Evolutionary conservation across 768 basidiomycete genomes (phyloP).

Genomic region (Trametes cubensis): DNA sequence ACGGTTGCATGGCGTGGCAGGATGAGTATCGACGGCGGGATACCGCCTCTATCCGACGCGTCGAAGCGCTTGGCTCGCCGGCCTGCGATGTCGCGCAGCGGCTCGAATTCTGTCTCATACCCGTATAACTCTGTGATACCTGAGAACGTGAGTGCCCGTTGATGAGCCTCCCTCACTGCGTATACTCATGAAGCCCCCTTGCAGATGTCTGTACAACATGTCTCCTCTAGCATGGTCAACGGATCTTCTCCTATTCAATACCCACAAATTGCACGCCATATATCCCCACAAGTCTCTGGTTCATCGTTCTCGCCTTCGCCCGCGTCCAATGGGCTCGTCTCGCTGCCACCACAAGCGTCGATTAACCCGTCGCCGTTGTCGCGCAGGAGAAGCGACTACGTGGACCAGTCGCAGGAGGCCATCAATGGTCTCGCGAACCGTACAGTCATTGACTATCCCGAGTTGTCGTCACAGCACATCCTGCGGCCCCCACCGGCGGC

Average conservation of each 20-base stretch:
- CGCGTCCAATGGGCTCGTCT: constrained; percentile 42
- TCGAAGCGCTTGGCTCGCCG: constrained; percentile 40
- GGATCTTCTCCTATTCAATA: constrained; percentile 53
- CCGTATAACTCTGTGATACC: constrained; percentile 47
- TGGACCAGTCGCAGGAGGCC: constrained; percentile 76
- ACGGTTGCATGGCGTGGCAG: background rate
- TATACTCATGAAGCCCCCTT: background rate
- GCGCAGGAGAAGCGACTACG: constrained; percentile 73
- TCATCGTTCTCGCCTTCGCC: constrained; percentile 48
- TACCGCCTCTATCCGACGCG: constrained; percentile 21
- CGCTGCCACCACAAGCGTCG: constrained; percentile 83
- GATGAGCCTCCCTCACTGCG: background rate
- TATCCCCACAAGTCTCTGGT: constrained; percentile 41
- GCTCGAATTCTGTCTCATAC: constrained; percentile 44
- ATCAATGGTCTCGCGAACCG: constrained; percentile 50
- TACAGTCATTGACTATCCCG: constrained; percentile 79
- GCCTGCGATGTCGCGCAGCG: constrained; percentile 45
- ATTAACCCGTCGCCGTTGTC: constrained; percentile 78
- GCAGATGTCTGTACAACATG: constrained; percentile 42
- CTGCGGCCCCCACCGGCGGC: constrained; percentile 81
- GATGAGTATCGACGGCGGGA: constrained; percentile 18
- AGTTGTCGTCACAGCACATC: constrained; percentile 60
- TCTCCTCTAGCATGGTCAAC: constrained; percentile 42
- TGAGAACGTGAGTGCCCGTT: constrained; percentile 47
- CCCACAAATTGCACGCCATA: constrained; percentile 47